phyloP scores from a whole-genome alignment of 2,329 filamentous ascomycete genomes.

The Annulohypoxylon truncatum region DNA sequence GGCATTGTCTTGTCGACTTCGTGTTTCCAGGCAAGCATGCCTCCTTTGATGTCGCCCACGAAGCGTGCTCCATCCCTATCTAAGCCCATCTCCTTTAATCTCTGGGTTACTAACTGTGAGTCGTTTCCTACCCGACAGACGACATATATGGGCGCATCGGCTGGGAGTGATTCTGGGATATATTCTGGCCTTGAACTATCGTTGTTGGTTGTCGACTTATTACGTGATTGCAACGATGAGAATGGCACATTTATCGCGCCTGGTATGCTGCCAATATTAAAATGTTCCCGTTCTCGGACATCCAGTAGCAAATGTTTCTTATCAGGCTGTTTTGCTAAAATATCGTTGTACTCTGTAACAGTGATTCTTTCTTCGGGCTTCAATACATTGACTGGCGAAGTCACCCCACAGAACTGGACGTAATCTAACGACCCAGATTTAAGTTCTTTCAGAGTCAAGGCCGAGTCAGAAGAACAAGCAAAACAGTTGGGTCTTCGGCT shows the following conservation, averaged over 20 bases:
- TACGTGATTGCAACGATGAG: conserved; percentile 59
- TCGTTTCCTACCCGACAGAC: conserved; percentile 83
- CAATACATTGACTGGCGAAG: conserved; percentile 66
- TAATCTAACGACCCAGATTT: conserved; percentile 80
- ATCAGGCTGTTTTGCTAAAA: conserved; percentile 28
- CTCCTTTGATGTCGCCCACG: conserved; percentile 78
- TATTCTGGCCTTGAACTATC: conserved; percentile 48
- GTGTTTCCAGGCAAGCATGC: conserved; percentile 77
- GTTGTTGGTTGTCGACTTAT: conserved; percentile 34
- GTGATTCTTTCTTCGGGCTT: conserved; percentile 74
- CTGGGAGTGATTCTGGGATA: conserved; percentile 54
- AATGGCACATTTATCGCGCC: conserved; percentile 82
- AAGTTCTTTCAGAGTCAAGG: conserved; percentile 72
- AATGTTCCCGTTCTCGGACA: conserved; percentile 86
- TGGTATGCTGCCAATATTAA: conserved; percentile 79
- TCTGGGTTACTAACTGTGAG: conserved; percentile 76
- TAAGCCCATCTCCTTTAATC: conserved; percentile 71
- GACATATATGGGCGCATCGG: conserved; percentile 71
- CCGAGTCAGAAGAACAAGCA: conserved; percentile 75
- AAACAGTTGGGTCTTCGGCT: conserved; percentile 76
- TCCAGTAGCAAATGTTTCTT: conserved; percentile 74
- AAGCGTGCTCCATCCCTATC: conserved; percentile 64
- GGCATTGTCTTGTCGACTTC: conserved; percentile 71
- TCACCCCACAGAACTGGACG: conserved; percentile 82
- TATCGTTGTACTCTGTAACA: conserved; percentile 66